A percentile compares a stretch with the other conserved stretches of the same genome.
These are phyloP conservation scores for Marasmius sp. DNA, from an alignment of 1,284 basidiomycete species.

Conservation along the genomic window DNA sequence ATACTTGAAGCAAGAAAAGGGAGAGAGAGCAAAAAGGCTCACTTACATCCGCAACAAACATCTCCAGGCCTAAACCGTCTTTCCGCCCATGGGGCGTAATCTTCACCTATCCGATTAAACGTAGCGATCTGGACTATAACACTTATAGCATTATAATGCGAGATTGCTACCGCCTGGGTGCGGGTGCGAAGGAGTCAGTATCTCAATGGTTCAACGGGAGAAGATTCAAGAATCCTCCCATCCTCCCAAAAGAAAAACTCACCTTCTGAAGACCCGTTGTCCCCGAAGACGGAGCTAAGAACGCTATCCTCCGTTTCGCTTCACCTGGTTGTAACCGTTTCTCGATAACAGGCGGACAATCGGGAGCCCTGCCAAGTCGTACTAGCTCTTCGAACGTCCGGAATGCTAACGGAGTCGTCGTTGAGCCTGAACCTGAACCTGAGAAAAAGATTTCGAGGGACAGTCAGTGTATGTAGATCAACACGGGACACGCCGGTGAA, in stretches of 20 bases:
- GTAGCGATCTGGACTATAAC: conserved; percentile 22
- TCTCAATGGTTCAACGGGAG: not conserved
- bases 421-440: too few species aligned
- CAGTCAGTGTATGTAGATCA: too few species aligned
- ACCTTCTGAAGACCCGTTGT: conserved; percentile 24
- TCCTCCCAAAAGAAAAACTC: not conserved
- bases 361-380: conserved; percentile 8
- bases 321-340: conserved; percentile 13
- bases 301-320: conserved; percentile 19
- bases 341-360: conserved; percentile 11
- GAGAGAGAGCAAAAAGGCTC: not conserved
- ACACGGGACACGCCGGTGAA: too few species aligned
- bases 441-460: too few species aligned
- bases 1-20: not conserved
- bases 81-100: conserved; percentile 15
- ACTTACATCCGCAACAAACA: conserved; percentile 21
- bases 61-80: conserved; percentile 22
- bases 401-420: not conserved
- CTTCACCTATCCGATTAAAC: conserved; percentile 21
- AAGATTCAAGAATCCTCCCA: not conserved
- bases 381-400: conserved; percentile 15
- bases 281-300: conserved; percentile 22
- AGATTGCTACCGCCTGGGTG: conserved; percentile 19
- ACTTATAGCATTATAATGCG: conserved; percentile 23
- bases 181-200: not conserved